These are phyloP conservation scores for Aspergillus pseudotamarii DNA, from an alignment of 2,329 filamentous ascomycete species.

Conservation along the genomic window DNA sequence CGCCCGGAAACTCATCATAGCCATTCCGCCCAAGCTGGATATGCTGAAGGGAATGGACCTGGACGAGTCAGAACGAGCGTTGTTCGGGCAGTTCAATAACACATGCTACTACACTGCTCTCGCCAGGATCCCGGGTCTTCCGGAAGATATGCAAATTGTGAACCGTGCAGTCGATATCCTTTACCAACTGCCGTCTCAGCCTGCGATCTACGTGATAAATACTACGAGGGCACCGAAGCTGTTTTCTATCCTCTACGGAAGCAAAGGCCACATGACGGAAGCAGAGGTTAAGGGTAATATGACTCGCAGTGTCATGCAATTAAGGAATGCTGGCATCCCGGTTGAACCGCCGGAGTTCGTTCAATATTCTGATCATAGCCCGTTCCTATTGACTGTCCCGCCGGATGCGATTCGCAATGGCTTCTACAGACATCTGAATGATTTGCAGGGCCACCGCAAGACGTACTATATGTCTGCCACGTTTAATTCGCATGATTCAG, in stretches of 20 bases:
- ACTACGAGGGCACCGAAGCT: not conserved
- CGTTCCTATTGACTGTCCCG: constrained; percentile 34
- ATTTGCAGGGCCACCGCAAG: constrained; percentile 39
- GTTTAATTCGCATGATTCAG: constrained; percentile 13
- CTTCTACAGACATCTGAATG: constrained; percentile 41
- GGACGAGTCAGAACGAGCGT: constrained; percentile 28
- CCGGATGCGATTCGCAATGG: constrained; percentile 34
- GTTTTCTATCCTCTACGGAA: constrained; percentile 7
- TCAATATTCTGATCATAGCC: constrained; percentile 25
- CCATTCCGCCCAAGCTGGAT: constrained; percentile 38
- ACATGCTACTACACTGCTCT: constrained; percentile 34
- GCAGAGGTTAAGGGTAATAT: constrained; percentile 8
- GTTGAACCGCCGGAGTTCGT: constrained; percentile 16
- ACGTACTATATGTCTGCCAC: constrained; percentile 45
- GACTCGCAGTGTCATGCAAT: not conserved
- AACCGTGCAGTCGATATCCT: constrained; percentile 13
- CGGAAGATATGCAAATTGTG: constrained; percentile 1
- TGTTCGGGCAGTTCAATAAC: constrained; percentile 35
- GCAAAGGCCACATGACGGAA: constrained; percentile 7
- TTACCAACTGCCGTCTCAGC: constrained; percentile 13
- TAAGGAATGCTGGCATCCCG: constrained; percentile 7
- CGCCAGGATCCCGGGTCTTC: constrained; percentile 31
- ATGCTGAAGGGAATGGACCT: constrained; percentile 38
- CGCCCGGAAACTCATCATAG: constrained; percentile 40
- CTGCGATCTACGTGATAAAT: constrained; percentile 8